A percentile compares a stretch with the other conserved stretches of the same genome.
Evolutionary conservation across 169 alveolate genomes (phyloP).

Genomic region (Plasmodium billcollinsi): DNA sequence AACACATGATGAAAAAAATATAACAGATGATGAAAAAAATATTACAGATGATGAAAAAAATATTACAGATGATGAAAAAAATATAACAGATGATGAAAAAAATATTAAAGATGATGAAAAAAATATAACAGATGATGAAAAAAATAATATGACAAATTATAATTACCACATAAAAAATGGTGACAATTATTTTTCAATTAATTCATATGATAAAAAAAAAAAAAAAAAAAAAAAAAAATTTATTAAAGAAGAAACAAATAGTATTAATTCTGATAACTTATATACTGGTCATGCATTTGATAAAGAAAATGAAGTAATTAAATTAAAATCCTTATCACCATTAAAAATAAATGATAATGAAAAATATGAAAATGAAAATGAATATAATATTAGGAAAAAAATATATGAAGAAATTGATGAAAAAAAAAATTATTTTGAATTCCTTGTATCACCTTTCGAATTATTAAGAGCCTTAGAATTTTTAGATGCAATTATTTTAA

Average conservation of each 20-base stretch:
- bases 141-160: too few species aligned
- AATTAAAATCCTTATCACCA: conserved; percentile 52
- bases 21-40: neutral
- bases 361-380: conserved; percentile 25
- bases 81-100: neutral
- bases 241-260: conserved; percentile 26
- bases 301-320: conserved; percentile 23
- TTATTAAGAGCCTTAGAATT: conserved; percentile 62
- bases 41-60: neutral
- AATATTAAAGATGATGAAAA: neutral
- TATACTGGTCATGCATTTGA: conserved; percentile 43
- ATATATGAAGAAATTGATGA: conserved; percentile 39
- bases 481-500: conserved; percentile 52
- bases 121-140: neutral
- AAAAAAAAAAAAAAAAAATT: neutral
- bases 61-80: neutral
- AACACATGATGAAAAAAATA: too few species aligned
- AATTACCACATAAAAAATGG: too few species aligned
- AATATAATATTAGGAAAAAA: conserved; percentile 48
- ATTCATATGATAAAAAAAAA: neutral
- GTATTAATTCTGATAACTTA: conserved; percentile 54
- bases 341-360: conserved; percentile 21
- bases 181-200: too few species aligned
- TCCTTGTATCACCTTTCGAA: conserved; percentile 62
- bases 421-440: conserved; percentile 23